Conservation (phyloP, 306 rosid species). For the Arachis hypogaea region DNA sequence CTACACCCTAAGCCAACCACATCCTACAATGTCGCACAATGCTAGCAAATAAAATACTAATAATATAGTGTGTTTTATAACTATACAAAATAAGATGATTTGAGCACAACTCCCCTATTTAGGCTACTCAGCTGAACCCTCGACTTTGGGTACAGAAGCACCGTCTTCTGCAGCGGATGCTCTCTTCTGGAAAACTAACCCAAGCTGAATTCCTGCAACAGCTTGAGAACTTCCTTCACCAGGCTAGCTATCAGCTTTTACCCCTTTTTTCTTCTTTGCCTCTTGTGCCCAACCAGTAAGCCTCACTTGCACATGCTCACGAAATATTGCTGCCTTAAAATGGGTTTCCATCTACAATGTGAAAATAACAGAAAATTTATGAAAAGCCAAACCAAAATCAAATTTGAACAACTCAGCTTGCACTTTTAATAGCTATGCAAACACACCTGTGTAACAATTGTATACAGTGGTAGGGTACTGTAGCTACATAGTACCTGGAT, state of each 20-base stretch:
- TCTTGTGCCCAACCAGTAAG: constrained; percentile 86
- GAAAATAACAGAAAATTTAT: constrained; percentile 9
- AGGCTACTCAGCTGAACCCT: constrained; percentile 40
- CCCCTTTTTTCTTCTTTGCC: constrained; percentile 55
- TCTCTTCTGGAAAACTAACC: constrained; percentile 44
- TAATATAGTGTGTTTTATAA: constrained; percentile 3
- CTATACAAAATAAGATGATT: constrained; percentile 19
- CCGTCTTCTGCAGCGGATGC: constrained; percentile 47
- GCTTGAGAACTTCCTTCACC: constrained; percentile 50
- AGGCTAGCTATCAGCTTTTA: constrained; percentile 39
- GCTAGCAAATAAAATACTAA: constrained; percentile 16
- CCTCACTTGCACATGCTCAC: constrained; percentile 76
- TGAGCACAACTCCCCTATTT: neutral
- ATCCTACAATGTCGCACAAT: constrained; percentile 13
- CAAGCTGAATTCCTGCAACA: constrained; percentile 61
- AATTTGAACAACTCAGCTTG: constrained; percentile 7
- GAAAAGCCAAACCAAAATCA: neutral
- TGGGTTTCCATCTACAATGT: constrained; percentile 78
- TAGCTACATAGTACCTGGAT: constrained; percentile 91
- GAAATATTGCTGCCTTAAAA: constrained; percentile 80
- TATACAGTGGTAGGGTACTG: constrained; percentile 93
- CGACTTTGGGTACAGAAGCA: constrained; percentile 34
- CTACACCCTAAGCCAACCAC: neutral
- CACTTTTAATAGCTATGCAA: constrained; percentile 31
- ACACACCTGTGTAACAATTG: constrained; percentile 86